Conservation (phyloP, 805 yeast genomes). For the Lipomyces mesembrius region DNA sequence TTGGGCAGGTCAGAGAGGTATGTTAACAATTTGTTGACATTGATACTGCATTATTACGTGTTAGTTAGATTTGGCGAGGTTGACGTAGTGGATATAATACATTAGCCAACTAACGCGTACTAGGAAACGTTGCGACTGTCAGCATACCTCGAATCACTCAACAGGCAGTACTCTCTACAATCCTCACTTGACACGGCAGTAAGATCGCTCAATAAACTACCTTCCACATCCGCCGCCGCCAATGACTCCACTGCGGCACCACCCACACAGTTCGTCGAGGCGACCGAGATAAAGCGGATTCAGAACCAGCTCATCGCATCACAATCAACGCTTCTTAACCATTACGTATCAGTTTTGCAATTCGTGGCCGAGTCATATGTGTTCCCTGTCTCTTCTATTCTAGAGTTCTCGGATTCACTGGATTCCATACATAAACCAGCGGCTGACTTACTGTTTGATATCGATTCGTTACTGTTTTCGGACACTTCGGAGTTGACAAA, state of each 20-base stretch:
- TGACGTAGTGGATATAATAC: too few species aligned
- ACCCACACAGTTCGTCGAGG: neutral
- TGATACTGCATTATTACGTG: neutral
- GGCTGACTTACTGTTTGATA: conserved; percentile 4
- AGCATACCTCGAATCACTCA: neutral
- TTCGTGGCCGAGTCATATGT: conserved; percentile 20
- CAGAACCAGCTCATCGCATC: conserved; percentile 19
- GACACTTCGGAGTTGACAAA: neutral
- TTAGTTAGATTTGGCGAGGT: neutral
- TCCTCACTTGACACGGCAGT: neutral
- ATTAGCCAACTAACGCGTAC: neutral
- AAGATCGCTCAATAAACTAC: conserved; percentile 1
- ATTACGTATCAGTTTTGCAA: conserved; percentile 15
- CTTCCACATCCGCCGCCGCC: neutral
- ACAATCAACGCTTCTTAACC: conserved; percentile 9
- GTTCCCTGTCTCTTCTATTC: conserved; percentile 19
- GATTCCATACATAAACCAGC: neutral
- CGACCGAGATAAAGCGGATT: neutral
- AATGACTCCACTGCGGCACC: neutral
- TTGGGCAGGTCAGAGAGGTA: neutral
- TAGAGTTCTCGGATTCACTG: conserved; percentile 1
- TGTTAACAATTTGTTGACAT: neutral
- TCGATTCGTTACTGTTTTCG: conserved; percentile 7
- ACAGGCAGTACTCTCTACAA: neutral
- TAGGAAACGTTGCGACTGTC: neutral